Conservation (phyloP, 768 basidiomycete species). For the Goffeauzyma gilvescens region DNA sequence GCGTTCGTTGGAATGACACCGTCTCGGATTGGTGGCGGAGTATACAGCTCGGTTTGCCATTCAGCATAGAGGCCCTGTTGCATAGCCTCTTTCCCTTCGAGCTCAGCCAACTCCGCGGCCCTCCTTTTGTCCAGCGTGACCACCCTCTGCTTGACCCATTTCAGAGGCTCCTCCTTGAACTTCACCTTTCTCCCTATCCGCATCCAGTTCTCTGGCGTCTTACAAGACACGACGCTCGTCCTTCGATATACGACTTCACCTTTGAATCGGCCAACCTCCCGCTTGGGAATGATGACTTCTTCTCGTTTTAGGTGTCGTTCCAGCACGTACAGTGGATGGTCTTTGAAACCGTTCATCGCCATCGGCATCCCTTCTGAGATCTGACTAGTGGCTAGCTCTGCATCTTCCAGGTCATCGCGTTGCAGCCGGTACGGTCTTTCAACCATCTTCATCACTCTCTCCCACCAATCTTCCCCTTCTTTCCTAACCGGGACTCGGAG, state of each 20-base stretch:
- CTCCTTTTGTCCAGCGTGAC: slow-evolving; percentile 60
- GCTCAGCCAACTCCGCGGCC: slow-evolving; percentile 45
- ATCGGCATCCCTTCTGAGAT: slow-evolving; percentile 83
- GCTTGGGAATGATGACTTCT: slow-evolving; percentile 58
- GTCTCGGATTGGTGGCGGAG: slow-evolving; percentile 61
- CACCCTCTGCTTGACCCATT: slow-evolving; percentile 68
- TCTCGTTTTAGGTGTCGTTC: slow-evolving; percentile 70
- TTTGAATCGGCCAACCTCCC: slow-evolving; percentile 70
- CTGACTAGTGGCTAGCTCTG: slow-evolving; percentile 58
- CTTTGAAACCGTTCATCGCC: slow-evolving; percentile 77
- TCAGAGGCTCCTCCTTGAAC: slow-evolving; percentile 63
- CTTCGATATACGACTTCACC: slow-evolving; percentile 84
- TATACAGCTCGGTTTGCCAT: slow-evolving; percentile 64
- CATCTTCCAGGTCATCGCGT: slow-evolving; percentile 82
- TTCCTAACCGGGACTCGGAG: slow-evolving; percentile 34
- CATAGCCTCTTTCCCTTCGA: slow-evolving; percentile 39
- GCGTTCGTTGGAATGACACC: slow-evolving; percentile 84
- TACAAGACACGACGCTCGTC: slow-evolving; percentile 60
- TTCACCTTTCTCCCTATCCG: slow-evolving; percentile 57
- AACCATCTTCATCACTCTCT: slow-evolving; percentile 43
- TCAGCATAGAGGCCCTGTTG: slow-evolving; percentile 77
- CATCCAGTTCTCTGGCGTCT: slow-evolving; percentile 90
- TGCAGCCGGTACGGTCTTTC: slow-evolving; percentile 69
- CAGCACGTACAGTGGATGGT: slow-evolving; percentile 82
- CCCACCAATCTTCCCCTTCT: slow-evolving; percentile 71